phyloP scores from a whole-genome alignment of 2,329 filamentous ascomycete species.

The Trichophyton benhamiae region DNA sequence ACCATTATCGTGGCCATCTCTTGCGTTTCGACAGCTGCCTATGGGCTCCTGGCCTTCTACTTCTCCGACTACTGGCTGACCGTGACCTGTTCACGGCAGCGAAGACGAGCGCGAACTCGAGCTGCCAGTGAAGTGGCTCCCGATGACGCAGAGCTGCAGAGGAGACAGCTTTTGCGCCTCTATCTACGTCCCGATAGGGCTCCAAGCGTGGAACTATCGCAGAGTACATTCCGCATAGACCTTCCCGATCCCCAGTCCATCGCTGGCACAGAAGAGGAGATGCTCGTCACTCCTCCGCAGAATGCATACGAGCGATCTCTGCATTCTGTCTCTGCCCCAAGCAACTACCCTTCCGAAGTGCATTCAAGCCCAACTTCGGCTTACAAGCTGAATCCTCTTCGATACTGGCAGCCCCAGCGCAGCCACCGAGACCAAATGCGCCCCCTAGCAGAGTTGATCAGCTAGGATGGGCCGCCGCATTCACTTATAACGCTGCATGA shows the following conservation, averaged over 20 bases:
- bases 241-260: slow-evolving; percentile 14
- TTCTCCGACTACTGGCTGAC: not conserved
- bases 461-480: not conserved
- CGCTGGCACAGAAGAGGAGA: slow-evolving; percentile 13
- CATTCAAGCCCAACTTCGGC: not conserved
- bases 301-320: slow-evolving; percentile 9
- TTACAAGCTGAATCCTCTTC: slow-evolving; percentile 1
- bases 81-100: slow-evolving; percentile 2
- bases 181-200: slow-evolving; percentile 22
- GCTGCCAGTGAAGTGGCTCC: slow-evolving; percentile 11
- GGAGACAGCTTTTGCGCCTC: slow-evolving; percentile 28
- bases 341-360: slow-evolving; percentile 5
- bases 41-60: slow-evolving; percentile 19
- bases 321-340: slow-evolving; percentile 6
- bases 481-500: not conserved
- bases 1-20: slow-evolving; percentile 21
- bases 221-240: slow-evolving; percentile 21
- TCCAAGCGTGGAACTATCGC: slow-evolving; percentile 17
- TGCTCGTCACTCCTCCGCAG: slow-evolving; percentile 13
- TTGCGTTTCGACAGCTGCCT: slow-evolving; percentile 19
- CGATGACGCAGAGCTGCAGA: slow-evolving; percentile 29
- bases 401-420: slow-evolving; percentile 3
- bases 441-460: slow-evolving; percentile 3
- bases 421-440: not conserved
- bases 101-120: not conserved